These are phyloP conservation scores for Neonectria magnoliae DNA, from an alignment of 2,329 filamentous ascomycete species.

Conservation along the genomic window DNA sequence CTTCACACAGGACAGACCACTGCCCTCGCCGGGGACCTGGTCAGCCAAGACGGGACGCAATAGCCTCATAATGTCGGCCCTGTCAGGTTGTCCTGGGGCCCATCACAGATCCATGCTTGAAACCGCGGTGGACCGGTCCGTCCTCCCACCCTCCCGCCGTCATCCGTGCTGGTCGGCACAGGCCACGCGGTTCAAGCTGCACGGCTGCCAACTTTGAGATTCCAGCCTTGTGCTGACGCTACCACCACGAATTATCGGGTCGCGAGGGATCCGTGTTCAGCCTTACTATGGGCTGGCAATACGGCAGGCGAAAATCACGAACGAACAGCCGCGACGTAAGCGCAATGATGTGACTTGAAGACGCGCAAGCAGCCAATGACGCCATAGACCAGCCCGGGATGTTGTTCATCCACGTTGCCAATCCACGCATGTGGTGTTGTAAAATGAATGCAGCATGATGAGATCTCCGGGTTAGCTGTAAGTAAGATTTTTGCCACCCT, in stretches of 20 bases:
- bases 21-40: not conserved
- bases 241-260: not conserved
- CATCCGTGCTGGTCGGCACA: slow-evolving; percentile 1
- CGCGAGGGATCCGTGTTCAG: not conserved
- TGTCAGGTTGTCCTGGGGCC: not conserved
- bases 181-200: slow-evolving; percentile 17
- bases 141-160: slow-evolving; percentile 26
- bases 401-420: slow-evolving; percentile 3
- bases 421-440: slow-evolving; percentile 4
- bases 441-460: slow-evolving; percentile 5
- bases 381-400: slow-evolving; percentile 5
- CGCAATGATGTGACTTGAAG: not conserved
- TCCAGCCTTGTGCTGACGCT: not conserved
- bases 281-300: not conserved
- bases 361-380: slow-evolving; percentile 24
- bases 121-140: slow-evolving; percentile 35
- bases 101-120: slow-evolving; percentile 10
- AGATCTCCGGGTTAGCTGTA: not conserved
- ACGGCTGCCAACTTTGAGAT: not conserved
- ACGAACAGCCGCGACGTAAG: not conserved
- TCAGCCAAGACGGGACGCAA: slow-evolving; percentile 15
- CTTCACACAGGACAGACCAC: not conserved
- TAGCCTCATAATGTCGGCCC: not conserved
- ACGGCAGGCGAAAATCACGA: not conserved
- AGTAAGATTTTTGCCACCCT: not conserved